Evolutionary conservation across 495 filamentous ascomycete species (phyloP), one percentile per base, ranked within the genome.

Genomic region (Penicillium cosmopolitanum): DNA sequence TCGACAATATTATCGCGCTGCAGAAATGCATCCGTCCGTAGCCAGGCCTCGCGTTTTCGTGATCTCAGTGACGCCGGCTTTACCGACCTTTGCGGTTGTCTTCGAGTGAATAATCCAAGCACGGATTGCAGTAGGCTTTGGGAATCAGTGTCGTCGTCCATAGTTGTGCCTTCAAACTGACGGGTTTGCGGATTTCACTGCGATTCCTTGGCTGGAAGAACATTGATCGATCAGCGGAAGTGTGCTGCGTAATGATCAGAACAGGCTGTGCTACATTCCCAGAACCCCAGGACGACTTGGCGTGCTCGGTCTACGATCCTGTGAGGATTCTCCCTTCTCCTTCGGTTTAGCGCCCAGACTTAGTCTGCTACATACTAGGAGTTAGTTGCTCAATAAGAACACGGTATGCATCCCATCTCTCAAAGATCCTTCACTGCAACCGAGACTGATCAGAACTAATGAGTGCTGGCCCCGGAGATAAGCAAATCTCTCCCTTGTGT

Each of bases 71-170:
- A 69, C 34, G 60, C 31, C 7, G 62, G 67, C 60, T 59, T 25
- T 53, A 65, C 51, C 40, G 66, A 61, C 59, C 56, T 68, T 68
- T 72, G 51, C 58, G 62, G 67, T 63, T 35, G 67, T 63, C 60
- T 72, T 66, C 65, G 67, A 63, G 62, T 65, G 53, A 72, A 65
- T 5, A 70, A 70, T 50, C 69, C 69, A 61, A 72, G 65, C 55
- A 72, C 58, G 50, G 51, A 53, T 46, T 65, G 42, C 38, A 72
- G 50, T 21, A 70, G 65, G 51, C 67, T 54, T 59, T 57, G 65
- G 28, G 68, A 63, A 38, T 66, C 57, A 61, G 33, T 35, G 33
- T 58, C 56, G 5, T 54, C 54, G 50, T 64, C 63, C 60, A 66
- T 66, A 31, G 35, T 55, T 58, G 23, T 35, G 50, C 58, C 53